Conservation (phyloP, 2,329 filamentous ascomycete genomes). For the Talaromyces sp. region DNA sequence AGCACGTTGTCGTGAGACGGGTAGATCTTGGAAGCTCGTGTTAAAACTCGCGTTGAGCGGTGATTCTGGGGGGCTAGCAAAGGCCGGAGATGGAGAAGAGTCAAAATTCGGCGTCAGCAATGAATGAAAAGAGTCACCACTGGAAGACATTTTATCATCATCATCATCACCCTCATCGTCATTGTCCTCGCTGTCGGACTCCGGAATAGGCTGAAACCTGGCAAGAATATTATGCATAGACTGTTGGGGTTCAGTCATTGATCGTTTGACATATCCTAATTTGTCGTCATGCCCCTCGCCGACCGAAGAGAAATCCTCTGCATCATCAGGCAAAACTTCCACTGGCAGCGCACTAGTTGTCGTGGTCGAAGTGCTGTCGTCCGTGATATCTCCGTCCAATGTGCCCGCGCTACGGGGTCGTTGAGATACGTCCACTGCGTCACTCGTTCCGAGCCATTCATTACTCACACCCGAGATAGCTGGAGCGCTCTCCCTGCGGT, state of each 20-base stretch:
- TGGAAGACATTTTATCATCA: constrained; percentile 27
- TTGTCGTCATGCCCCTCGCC: constrained; percentile 10
- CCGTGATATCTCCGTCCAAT: constrained; percentile 27
- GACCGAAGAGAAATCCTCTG: constrained; percentile 12
- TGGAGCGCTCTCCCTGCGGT: constrained; percentile 35
- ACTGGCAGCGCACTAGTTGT: constrained; percentile 13
- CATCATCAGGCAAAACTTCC: constrained; percentile 6
- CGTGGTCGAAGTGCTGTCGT: constrained; percentile 22
- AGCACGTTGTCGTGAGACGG: neutral
- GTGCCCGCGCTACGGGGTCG: constrained; percentile 25
- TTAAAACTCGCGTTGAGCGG: constrained; percentile 15
- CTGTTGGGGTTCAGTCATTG: constrained; percentile 23
- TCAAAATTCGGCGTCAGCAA: constrained; percentile 15
- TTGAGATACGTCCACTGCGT: constrained; percentile 15
- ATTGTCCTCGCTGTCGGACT: constrained; percentile 19
- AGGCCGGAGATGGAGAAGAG: constrained; percentile 14
- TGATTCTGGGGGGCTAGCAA: constrained; percentile 15
- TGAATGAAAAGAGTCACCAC: constrained; percentile 40
- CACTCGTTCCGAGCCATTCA: constrained; percentile 12
- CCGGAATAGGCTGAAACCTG: constrained; percentile 30
- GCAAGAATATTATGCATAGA: constrained; percentile 32
- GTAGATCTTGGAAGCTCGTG: constrained; percentile 12
- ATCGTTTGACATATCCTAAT: constrained; percentile 14
- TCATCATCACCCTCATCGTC: constrained; percentile 22
- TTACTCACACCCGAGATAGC: constrained; percentile 12